A percentile compares a stretch with the other conserved stretches of the same genome.
Evolutionary conservation across 257 asterid genomes (phyloP).

Genomic region (Solanum boliviense): DNA sequence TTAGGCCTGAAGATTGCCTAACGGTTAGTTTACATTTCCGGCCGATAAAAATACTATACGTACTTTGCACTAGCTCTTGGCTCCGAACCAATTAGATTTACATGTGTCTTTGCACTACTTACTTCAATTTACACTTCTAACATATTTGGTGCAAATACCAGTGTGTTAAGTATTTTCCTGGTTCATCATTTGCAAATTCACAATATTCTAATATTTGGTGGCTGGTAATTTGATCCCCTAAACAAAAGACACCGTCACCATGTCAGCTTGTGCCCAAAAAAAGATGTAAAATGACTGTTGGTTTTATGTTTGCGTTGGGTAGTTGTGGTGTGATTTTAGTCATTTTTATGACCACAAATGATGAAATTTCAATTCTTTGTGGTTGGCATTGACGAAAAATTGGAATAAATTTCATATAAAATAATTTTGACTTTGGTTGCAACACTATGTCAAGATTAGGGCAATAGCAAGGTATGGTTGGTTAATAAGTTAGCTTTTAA

Average conservation of each 20-base stretch:
- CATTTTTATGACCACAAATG: background rate
- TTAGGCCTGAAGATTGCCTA: conserved; percentile 83
- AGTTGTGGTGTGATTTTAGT: background rate
- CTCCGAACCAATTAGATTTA: background rate
- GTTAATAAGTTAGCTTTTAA: background rate
- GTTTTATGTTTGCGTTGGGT: background rate
- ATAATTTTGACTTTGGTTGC: background rate
- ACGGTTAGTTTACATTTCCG: conserved; percentile 34
- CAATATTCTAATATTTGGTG: background rate
- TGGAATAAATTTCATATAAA: background rate
- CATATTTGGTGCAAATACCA: background rate
- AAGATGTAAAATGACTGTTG: background rate
- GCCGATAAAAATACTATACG: background rate
- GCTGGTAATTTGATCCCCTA: background rate
- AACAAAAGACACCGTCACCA: background rate
- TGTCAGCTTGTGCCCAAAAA: background rate
- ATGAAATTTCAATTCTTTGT: background rate
- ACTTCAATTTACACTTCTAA: background rate
- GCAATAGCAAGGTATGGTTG: background rate
- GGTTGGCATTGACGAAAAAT: background rate
- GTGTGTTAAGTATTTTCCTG: background rate
- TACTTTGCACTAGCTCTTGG: background rate
- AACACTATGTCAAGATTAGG: background rate
- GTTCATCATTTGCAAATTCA: background rate
- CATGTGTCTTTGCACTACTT: background rate